Conservation (phyloP, 805 yeast genomes). For the Candida arabinofermentans region DNA sequence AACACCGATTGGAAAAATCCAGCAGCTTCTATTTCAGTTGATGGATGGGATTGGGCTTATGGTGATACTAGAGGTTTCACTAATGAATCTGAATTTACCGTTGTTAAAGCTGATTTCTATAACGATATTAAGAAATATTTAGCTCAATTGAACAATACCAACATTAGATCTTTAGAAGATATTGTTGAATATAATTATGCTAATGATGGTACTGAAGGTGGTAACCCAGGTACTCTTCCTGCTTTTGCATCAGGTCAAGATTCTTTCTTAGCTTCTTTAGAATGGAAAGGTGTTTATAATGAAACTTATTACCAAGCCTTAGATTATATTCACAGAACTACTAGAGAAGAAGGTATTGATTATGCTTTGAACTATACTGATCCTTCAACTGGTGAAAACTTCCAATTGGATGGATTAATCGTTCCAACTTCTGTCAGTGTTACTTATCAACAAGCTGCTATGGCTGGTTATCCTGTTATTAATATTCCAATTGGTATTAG, state of each 20-base stretch:
- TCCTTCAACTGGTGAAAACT: conserved; percentile 22
- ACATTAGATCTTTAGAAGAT: conserved; percentile 24
- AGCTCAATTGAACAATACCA: conserved; percentile 23
- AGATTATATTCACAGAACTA: conserved; percentile 26
- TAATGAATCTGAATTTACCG: conserved; percentile 29
- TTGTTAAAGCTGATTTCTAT: conserved; percentile 29
- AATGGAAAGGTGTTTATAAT: conserved; percentile 25
- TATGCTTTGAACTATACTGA: conserved; percentile 28
- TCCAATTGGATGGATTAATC: conserved; percentile 22
- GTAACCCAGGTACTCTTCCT: conserved; percentile 18
- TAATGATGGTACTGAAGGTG: conserved; percentile 27
- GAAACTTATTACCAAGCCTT: conserved; percentile 30
- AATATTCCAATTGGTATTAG: conserved; percentile 24
- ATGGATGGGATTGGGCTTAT: conserved; percentile 31
- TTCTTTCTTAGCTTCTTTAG: conserved; percentile 25
- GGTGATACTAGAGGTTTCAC: conserved; percentile 16
- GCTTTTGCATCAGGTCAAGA: conserved; percentile 30
- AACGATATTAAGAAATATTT: conserved; percentile 24
- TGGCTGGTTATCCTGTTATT: conserved; percentile 29
- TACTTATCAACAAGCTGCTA: conserved; percentile 29
- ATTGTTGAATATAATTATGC: conserved; percentile 24
- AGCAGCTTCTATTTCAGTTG: conserved; percentile 23
- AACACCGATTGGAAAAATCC: conserved; percentile 25
- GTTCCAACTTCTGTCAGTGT: conserved; percentile 23
- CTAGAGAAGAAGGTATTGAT: conserved; percentile 30